Percentiles rank a stretch among this genome's conserved stretches.
phyloP scores from a whole-genome alignment of 768 basidiomycete species.

The Xerocomus spinulosus region DNA sequence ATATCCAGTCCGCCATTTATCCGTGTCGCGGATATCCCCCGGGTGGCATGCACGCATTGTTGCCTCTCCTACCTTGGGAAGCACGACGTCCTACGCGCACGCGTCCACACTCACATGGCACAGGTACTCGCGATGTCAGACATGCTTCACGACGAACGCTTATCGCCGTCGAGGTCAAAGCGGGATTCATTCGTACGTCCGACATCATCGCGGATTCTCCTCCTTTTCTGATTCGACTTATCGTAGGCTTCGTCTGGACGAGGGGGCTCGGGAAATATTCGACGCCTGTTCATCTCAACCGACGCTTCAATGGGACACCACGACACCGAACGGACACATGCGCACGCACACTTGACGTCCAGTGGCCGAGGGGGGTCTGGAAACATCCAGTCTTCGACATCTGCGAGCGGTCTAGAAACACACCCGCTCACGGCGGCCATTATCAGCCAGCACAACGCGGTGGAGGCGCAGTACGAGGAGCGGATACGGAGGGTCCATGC shows the following conservation, averaged over 20 bases:
- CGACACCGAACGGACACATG: neutral
- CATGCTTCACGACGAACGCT: neutral
- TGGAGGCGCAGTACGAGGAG: slow-evolving; percentile 14
- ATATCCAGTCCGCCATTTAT: slow-evolving; percentile 16
- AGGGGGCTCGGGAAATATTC: slow-evolving; percentile 23
- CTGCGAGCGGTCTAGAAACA: neutral
- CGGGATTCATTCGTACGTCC: slow-evolving; percentile 15
- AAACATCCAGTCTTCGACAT: slow-evolving; percentile 15
- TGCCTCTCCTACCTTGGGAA: neutral
- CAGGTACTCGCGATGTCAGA: slow-evolving; percentile 2
- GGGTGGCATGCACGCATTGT: neutral
- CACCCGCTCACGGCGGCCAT: slow-evolving; percentile 26
- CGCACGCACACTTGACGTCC: slow-evolving; percentile 12
- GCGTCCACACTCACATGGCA: slow-evolving; percentile 7
- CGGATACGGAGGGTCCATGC: slow-evolving; percentile 11
- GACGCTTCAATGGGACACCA: neutral
- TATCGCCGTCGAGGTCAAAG: slow-evolving; percentile 1
- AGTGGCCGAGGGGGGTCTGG: slow-evolving; percentile 25
- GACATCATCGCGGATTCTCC: neutral
- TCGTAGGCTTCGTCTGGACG: slow-evolving; percentile 20
- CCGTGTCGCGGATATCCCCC: neutral
- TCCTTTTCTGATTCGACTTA: neutral
- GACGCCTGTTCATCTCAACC: neutral
- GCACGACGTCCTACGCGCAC: neutral
- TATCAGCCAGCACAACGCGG: slow-evolving; percentile 14